These are phyloP conservation scores for Penicillium crustosum DNA, from an alignment of 2,329 filamentous ascomycete species.

Conservation along the genomic window DNA sequence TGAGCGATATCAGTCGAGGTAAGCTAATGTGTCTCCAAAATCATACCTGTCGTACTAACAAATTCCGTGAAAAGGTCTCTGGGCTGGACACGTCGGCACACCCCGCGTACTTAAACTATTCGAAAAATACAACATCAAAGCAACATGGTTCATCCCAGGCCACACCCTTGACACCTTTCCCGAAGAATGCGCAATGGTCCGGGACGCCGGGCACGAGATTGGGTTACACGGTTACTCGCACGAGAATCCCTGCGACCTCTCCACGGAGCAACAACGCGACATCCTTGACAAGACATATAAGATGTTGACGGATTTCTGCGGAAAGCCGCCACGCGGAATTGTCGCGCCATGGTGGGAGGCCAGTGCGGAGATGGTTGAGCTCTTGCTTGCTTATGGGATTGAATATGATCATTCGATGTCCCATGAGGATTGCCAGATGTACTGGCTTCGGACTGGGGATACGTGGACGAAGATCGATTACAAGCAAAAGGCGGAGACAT, in stretches of 20 bases:
- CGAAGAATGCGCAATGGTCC: slow-evolving; percentile 61
- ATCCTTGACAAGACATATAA: slow-evolving; percentile 75
- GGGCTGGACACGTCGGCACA: slow-evolving; percentile 66
- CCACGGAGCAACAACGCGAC: slow-evolving; percentile 70
- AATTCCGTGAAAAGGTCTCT: slow-evolving; percentile 48
- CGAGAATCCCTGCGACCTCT: slow-evolving; percentile 72
- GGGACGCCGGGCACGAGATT: slow-evolving; percentile 64
- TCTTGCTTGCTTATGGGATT: slow-evolving; percentile 45
- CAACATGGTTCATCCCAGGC: slow-evolving; percentile 65
- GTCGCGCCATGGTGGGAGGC: slow-evolving; percentile 75
- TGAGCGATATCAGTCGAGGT: slow-evolving; percentile 35
- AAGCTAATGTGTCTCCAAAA: neutral
- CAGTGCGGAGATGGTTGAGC: slow-evolving; percentile 60
- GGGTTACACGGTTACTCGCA: slow-evolving; percentile 73
- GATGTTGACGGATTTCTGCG: slow-evolving; percentile 70
- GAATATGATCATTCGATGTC: slow-evolving; percentile 49
- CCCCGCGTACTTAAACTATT: slow-evolving; percentile 68
- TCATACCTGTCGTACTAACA: neutral
- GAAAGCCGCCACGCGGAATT: slow-evolving; percentile 70
- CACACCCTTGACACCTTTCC: slow-evolving; percentile 66
- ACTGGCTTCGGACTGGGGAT: slow-evolving; percentile 45
- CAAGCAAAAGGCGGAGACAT: slow-evolving; percentile 39
- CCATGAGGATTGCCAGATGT: slow-evolving; percentile 47
- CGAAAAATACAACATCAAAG: slow-evolving; percentile 69
- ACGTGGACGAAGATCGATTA: slow-evolving; percentile 47